phyloP scores from a whole-genome alignment of 2,329 filamentous ascomycete genomes.

The Fusarium sp. region DNA sequence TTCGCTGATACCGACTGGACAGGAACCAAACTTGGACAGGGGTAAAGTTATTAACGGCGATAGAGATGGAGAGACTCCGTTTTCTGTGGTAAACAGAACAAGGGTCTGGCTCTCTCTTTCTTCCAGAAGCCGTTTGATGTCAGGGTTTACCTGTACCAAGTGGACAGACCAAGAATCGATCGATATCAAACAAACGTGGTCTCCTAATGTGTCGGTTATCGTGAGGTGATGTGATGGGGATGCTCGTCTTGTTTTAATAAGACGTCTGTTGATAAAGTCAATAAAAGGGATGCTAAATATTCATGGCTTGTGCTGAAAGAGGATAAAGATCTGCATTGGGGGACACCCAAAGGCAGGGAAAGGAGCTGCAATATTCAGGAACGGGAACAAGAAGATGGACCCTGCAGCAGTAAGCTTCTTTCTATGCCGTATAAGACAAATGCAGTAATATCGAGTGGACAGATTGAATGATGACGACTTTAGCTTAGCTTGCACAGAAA shows the following conservation, averaged over 20 bases:
- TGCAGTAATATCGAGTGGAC: constrained; percentile 5
- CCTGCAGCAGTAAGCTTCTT: constrained; percentile 10
- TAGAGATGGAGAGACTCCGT: constrained; percentile 7
- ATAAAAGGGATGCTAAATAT: neutral
- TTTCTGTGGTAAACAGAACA: constrained; percentile 18
- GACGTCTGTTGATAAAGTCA: neutral
- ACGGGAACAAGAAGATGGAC: constrained; percentile 3
- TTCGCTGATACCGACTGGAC: constrained; percentile 25
- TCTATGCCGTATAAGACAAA: neutral
- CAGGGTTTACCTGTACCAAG: constrained; percentile 7
- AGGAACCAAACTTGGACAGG: constrained; percentile 10
- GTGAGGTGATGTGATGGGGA: constrained; percentile 1
- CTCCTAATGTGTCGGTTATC: constrained; percentile 3
- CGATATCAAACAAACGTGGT: neutral
- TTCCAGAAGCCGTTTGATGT: constrained; percentile 27
- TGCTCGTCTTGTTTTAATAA: neutral
- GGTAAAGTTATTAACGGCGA: constrained; percentile 15
- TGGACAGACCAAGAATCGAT: constrained; percentile 7
- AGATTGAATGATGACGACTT: constrained; percentile 1
- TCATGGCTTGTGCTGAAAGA: constrained; percentile 13
- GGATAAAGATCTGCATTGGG: constrained; percentile 20
- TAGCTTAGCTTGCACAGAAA: neutral
- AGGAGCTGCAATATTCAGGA: constrained; percentile 8
- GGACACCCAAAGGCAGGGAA: constrained; percentile 9
- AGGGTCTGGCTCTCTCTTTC: constrained; percentile 26